Evolutionary conservation across 2,329 filamentous ascomycete species (phyloP), one percentile per base, ranked within the genome.

Genomic region (Pseudogymnoascus destructans): DNA sequence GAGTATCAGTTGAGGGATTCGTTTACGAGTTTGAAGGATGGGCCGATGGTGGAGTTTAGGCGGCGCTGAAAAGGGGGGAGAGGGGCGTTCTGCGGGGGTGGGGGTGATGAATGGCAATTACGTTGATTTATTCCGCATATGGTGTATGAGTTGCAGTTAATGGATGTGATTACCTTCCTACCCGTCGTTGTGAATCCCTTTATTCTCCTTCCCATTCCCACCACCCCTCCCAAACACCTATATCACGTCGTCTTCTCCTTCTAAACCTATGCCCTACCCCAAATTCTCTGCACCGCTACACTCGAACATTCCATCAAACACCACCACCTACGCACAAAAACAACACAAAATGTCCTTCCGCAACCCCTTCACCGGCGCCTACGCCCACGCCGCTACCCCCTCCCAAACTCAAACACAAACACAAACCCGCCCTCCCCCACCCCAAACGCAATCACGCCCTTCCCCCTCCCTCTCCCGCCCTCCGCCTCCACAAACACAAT

Each of bases 1-100:
- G 86, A 89, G 74, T 87, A 84, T 69, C 85, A 88, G 73, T 72
- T 89, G 59, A 72, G 78, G 57, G 86, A 90, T 68, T 84, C 80
- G 15, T 89, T 90, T 70, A 87, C 86, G 30, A 86, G 84, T 64
- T 74, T 79, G 64, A 90, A 89, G 73, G 78, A 86, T 65, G 86
- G 86, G 0, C 82, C 84, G 0, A 75, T 86, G 72, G 73, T 89
- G 59, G 80, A 87, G 72, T 85, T 85, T 65, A 68, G 73, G 65
- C 19, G 38, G 38, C 38, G 38, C 38, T 42, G 38, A 42, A 42
- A 4, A 8, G 9, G 9, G 1, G 15, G 36, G 33, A 11, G 15
- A 21, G 7, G 8, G 36, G 36, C 36, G 36, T 40, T 19, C 17
- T 21, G 33, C 13, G 36, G 9, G 8, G 19, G 13, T 17, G 3